These are phyloP conservation scores for Lablab purpureus DNA, from an alignment of 306 rosid genomes.

Conservation along the genomic window DNA sequence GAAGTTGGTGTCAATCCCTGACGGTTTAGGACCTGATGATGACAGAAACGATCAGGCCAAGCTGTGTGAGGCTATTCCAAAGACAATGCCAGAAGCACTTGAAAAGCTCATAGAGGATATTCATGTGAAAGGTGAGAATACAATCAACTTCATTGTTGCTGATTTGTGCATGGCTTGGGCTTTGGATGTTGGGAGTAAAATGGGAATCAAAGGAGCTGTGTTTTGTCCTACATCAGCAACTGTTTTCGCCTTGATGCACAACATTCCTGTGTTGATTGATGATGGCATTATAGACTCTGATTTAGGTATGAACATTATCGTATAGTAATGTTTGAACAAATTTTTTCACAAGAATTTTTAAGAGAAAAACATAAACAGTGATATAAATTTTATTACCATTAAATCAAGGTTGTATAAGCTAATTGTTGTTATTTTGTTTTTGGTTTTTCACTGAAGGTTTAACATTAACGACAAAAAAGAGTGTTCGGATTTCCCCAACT, in stretches of 20 bases:
- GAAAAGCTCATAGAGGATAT: slow-evolving; percentile 53
- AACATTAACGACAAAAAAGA: neutral
- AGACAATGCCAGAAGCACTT: slow-evolving; percentile 55
- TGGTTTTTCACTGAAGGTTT: slow-evolving; percentile 28
- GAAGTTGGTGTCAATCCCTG: slow-evolving; percentile 47
- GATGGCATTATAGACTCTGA: slow-evolving; percentile 48
- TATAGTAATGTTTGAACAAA: too few species aligned
- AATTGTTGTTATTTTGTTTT: neutral
- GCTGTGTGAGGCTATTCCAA: slow-evolving; percentile 3
- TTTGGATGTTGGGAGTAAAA: slow-evolving; percentile 4
- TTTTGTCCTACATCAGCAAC: slow-evolving; percentile 36
- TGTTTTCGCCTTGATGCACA: neutral
- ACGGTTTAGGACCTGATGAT: slow-evolving; percentile 49
- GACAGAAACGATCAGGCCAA: slow-evolving; percentile 41
- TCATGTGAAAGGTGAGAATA: neutral
- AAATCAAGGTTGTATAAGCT: too few species aligned
- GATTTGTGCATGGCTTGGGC: slow-evolving; percentile 42
- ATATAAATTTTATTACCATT: too few species aligned
- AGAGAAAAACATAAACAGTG: too few species aligned
- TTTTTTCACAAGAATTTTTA: too few species aligned
- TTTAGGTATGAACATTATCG: slow-evolving; percentile 16
- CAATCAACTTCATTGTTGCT: slow-evolving; percentile 28
- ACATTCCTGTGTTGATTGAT: slow-evolving; percentile 44
- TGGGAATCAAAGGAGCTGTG: slow-evolving; percentile 45
- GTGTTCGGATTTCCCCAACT: slow-evolving; percentile 24